These are phyloP conservation scores for Berberis thunbergii DNA, from an alignment of 164 flowering plant species.

Conservation along the genomic window DNA sequence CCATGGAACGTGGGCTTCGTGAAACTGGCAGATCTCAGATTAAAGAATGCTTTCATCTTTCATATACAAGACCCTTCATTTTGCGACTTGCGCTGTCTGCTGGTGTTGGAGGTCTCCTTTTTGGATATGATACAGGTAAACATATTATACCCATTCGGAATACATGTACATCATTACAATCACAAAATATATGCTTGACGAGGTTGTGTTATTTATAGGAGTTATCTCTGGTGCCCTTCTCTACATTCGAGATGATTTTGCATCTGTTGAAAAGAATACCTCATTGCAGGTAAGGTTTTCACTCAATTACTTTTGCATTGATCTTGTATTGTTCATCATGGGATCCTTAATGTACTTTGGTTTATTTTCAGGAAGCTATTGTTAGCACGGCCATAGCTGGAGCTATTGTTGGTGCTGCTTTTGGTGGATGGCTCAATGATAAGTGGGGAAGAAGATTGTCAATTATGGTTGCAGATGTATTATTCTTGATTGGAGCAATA, in stretches of 20 bases:
- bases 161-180: background rate
- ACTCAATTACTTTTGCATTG: background rate
- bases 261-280: slow-evolving; percentile 48
- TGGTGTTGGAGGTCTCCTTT: slow-evolving; percentile 88
- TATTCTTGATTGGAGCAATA: slow-evolving; percentile 68
- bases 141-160: background rate
- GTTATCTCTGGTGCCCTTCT: slow-evolving; percentile 92
- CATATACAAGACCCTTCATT: slow-evolving; percentile 54
- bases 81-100: slow-evolving; percentile 73
- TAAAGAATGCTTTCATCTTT: slow-evolving; percentile 50
- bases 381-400: slow-evolving; percentile 97
- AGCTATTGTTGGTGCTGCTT: slow-evolving; percentile 88
- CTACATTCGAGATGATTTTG: slow-evolving; percentile 78
- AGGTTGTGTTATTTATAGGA: slow-evolving; percentile 30
- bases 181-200: background rate
- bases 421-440: slow-evolving; percentile 81
- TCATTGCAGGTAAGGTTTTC: slow-evolving; percentile 39
- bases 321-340: background rate
- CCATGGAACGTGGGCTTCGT: too few species aligned
- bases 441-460: slow-evolving; percentile 50
- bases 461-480: slow-evolving; percentile 57
- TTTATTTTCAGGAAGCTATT: slow-evolving; percentile 53
- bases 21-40: slow-evolving; percentile 21
- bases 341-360: background rate
- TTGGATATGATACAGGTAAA: slow-evolving; percentile 90